A percentile compares a stretch with the other conserved stretches of the same genome.
Evolutionary conservation across 768 basidiomycete genomes (phyloP).

Genomic region (Albatrellus ellisii): DNA sequence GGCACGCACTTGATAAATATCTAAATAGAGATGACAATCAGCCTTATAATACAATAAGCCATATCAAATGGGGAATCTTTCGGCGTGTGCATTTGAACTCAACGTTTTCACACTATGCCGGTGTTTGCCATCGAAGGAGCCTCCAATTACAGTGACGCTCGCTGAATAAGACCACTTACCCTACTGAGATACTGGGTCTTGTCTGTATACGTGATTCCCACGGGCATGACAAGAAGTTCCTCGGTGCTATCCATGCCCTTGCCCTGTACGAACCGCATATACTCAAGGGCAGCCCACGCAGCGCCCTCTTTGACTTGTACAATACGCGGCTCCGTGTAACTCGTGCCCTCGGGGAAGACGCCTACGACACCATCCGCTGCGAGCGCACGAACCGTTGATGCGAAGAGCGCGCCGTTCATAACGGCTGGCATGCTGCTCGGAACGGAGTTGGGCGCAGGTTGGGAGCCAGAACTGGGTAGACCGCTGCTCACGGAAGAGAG

Average conservation of each 20-base stretch:
- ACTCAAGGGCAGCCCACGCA: conserved; percentile 65
- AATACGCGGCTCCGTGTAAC: conserved; percentile 87
- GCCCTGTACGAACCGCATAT: background rate
- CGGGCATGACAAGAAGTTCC: conserved; percentile 42
- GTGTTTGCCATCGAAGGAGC: background rate
- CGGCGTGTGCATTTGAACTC: background rate
- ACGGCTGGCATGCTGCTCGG: no score
- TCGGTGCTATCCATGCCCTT: no score
- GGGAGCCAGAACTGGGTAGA: no score
- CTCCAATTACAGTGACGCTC: background rate
- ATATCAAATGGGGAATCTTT: background rate
- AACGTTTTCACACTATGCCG: background rate
- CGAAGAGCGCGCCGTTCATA: conserved; percentile 40
- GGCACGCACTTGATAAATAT: background rate
- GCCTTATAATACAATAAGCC: background rate
- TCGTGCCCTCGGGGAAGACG: conserved; percentile 87
- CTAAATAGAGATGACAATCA: no score
- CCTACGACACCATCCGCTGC: conserved; percentile 51
- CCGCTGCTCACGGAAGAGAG: no score
- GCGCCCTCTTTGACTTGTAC: conserved; percentile 92
- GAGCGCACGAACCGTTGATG: conserved; percentile 78
- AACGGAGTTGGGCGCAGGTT: no score
- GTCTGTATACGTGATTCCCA: conserved; percentile 86
- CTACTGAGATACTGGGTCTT: conserved; percentile 89
- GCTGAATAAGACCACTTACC: conserved; percentile 35